phyloP scores from a whole-genome alignment of 257 asterid genomes.

The Salvia splendens region DNA sequence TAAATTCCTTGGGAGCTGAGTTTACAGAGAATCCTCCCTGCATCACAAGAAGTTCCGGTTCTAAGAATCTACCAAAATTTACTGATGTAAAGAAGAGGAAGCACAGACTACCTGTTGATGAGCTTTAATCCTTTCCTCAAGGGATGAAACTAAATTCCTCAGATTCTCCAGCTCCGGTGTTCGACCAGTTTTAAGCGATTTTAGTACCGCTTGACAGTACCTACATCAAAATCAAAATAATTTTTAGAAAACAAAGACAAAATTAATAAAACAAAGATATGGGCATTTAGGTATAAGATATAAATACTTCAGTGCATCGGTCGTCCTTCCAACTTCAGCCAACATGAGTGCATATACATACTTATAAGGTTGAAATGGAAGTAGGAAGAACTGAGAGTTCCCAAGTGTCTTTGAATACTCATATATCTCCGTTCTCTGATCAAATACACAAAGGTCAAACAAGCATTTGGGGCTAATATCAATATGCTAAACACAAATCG shows the following conservation, averaged over 20 bases:
- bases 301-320: constrained; percentile 82
- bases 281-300: constrained; percentile 25
- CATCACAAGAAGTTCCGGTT: constrained; percentile 36
- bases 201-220: constrained; percentile 89
- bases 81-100: constrained; percentile 2
- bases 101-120: constrained; percentile 74
- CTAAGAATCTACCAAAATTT: constrained; percentile 21
- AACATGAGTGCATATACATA: constrained; percentile 87
- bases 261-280: constrained; percentile 10
- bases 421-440: constrained; percentile 92
- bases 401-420: constrained; percentile 93
- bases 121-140: constrained; percentile 90
- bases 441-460: constrained; percentile 32
- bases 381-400: constrained; percentile 88
- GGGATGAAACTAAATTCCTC: constrained; percentile 64
- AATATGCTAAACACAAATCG: constrained; percentile 5
- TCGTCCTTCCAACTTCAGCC: constrained; percentile 93
- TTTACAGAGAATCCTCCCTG: constrained; percentile 96
- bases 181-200: constrained; percentile 84
- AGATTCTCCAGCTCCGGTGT: constrained; percentile 72
- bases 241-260: constrained; percentile 28
- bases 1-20: constrained; percentile 73
- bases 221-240: constrained; percentile 41
- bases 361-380: constrained; percentile 95
- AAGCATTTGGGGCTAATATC: constrained; percentile 28